Base-by-base conservation (phyloP, 2,329 filamentous ascomycete species). In the Alternaria hordeiaustralica region DNA sequence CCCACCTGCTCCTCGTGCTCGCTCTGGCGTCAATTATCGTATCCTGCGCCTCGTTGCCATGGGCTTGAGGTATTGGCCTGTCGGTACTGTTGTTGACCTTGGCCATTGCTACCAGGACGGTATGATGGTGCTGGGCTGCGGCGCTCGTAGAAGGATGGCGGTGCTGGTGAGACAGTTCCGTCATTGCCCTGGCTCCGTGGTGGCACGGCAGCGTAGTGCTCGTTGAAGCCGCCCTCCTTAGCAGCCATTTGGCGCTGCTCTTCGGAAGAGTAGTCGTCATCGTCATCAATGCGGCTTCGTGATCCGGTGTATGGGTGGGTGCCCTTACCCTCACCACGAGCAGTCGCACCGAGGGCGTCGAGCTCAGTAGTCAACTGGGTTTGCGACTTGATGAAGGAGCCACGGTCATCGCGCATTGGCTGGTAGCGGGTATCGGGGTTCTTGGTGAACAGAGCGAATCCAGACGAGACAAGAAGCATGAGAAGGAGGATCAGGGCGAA, bases 381-480 rank as follows among this genome's bases (percentile, higher is more conserved):
- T 80, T 96, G 92, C 13, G 94, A 97, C 85, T 97, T 97, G 89
- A 97, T 97, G 83, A 98, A 97, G 10, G 94, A 97, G 55, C 93
- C 93, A 73, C 95, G 91, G 80, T 98, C 95, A 75, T 98, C 95
- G 58, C 92, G 91, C 94, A 98, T 97, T 74, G 93, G 94, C 81
- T 97, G 93, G 82, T 98, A 98, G 65, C 94, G 90, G 45, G 92
- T 93, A 78, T 98, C 95, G 21, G 95, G 95, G 82, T 97, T 96
- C 87, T 96, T 96, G 65, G 93, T 92, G 78, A 93, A 88, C 75
- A 97, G 89, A 50, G 93, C 92, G 70, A 95, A 93, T 81, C 86
- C 83, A 5, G 92, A 93, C 9, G 91, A 89, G 71, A 93, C 87
- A 56, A 95, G 86, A 55, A 97, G 89, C 82, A 97, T 89, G 74